Conservation (phyloP, 805 yeast species). For the Komagataella pseudopastoris region DNA sequence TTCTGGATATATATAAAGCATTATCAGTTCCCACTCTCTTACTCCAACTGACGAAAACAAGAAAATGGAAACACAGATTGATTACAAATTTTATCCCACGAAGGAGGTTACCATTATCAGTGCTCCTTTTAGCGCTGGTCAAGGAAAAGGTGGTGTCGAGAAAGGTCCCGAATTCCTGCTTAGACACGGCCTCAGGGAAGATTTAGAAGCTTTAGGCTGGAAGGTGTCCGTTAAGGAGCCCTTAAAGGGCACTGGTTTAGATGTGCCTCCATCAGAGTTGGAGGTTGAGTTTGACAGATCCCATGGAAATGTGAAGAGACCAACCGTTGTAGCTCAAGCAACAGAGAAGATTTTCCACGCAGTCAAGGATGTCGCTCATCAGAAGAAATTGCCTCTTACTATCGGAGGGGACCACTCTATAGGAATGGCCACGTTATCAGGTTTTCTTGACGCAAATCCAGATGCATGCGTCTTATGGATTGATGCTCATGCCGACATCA, state of each 20-base stretch:
- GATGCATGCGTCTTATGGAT: slow-evolving; percentile 90
- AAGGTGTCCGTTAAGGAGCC: slow-evolving; percentile 37
- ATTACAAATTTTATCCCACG: slow-evolving; percentile 40
- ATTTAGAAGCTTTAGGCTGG: slow-evolving; percentile 68
- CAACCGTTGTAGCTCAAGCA: slow-evolving; percentile 66
- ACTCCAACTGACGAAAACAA: neutral
- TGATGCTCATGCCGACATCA: slow-evolving; percentile 97
- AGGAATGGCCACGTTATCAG: slow-evolving; percentile 87
- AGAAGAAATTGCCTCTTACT: slow-evolving; percentile 56
- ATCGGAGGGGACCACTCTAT: slow-evolving; percentile 96
- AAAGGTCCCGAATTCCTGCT: slow-evolving; percentile 75
- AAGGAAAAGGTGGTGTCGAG: slow-evolving; percentile 88
- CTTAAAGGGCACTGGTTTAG: slow-evolving; percentile 19
- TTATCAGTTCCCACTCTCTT: neutral
- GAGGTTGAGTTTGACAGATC: slow-evolving; percentile 9
- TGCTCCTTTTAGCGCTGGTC: slow-evolving; percentile 96
- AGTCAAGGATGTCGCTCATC: slow-evolving; percentile 35
- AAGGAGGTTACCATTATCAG: slow-evolving; percentile 56
- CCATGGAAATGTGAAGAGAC: slow-evolving; percentile 41
- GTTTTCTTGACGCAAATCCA: slow-evolving; percentile 65
- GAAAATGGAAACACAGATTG: slow-evolving; percentile 5
- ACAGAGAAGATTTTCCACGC: slow-evolving; percentile 49
- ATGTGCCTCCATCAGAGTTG: neutral
- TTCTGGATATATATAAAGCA: neutral
- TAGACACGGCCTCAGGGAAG: slow-evolving; percentile 53